phyloP scores from a whole-genome alignment of 2,329 filamentous ascomycete species.

The Sclerotiophoma versabilis region DNA sequence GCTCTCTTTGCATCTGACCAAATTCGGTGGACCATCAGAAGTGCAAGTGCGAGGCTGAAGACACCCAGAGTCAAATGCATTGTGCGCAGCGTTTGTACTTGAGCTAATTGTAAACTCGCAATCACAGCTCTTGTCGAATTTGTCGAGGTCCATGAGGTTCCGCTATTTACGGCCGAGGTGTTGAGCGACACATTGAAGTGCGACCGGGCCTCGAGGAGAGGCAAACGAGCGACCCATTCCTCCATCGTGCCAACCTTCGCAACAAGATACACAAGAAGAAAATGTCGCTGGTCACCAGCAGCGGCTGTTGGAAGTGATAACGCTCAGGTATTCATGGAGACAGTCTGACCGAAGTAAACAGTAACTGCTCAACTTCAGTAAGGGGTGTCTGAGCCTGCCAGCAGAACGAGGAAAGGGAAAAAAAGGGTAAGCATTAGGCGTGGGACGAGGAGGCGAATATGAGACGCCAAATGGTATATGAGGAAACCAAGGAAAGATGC shows the following conservation, averaged over 20 bases:
- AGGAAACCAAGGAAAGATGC: constrained; percentile 40
- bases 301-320: constrained; percentile 44
- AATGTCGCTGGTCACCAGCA: constrained; percentile 51
- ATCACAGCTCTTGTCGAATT: constrained; percentile 44
- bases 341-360: constrained; percentile 44
- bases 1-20: constrained; percentile 48
- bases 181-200: constrained; percentile 50
- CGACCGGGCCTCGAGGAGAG: constrained; percentile 45
- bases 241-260: constrained; percentile 46
- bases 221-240: constrained; percentile 43
- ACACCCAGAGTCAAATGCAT: constrained; percentile 50
- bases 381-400: constrained; percentile 50
- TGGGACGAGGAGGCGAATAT: constrained; percentile 45
- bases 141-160: constrained; percentile 39
- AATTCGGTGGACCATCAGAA: constrained; percentile 48
- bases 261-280: constrained; percentile 39
- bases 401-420: constrained; percentile 47
- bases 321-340: constrained; percentile 49
- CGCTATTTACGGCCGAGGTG: constrained; percentile 36
- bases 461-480: constrained; percentile 52
- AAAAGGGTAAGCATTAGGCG: constrained; percentile 49
- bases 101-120: constrained; percentile 44
- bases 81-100: constrained; percentile 49
- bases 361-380: constrained; percentile 47
- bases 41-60: constrained; percentile 47